Conservation (phyloP, 1,139 yeast genomes). For the Lodderomyces metapsilosis region DNA sequence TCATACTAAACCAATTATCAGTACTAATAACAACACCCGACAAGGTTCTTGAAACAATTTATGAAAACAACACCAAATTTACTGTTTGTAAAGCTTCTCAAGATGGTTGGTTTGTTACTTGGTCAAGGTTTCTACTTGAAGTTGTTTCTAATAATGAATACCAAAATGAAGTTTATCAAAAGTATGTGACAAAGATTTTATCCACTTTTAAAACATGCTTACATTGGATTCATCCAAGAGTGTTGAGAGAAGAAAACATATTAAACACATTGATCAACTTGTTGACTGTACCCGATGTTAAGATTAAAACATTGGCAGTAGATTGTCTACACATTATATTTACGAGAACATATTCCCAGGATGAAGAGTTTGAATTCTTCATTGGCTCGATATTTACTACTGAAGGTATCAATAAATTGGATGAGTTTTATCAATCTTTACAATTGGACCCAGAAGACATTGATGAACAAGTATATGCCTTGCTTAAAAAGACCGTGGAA, state of each 20-base stretch:
- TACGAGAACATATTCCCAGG: conserved; percentile 71
- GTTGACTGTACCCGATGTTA: conserved; percentile 58
- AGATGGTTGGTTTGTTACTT: conserved; percentile 85
- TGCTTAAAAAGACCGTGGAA: conserved; percentile 87
- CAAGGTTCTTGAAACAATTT: conserved; percentile 59
- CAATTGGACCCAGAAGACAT: conserved; percentile 70
- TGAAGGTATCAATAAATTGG: conserved; percentile 67
- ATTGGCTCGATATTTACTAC: conserved; percentile 76
- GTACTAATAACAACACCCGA: conserved; percentile 80
- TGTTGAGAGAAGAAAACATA: conserved; percentile 66
- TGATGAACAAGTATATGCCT: conserved; percentile 75
- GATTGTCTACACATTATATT: conserved; percentile 89
- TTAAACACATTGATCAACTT: conserved; percentile 64
- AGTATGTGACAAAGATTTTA: conserved; percentile 64
- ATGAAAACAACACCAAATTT: conserved; percentile 68
- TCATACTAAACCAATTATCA: conserved; percentile 77
- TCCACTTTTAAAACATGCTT: conserved; percentile 87
- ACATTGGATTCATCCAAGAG: conserved; percentile 84
- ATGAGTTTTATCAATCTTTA: conserved; percentile 62
- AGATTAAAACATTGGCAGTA: conserved; percentile 77
- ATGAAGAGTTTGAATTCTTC: conserved; percentile 74
- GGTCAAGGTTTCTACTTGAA: conserved; percentile 67
- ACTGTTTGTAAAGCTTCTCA: conserved; percentile 59
- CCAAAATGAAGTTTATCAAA: conserved; percentile 36
- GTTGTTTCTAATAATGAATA: conserved; percentile 37